These are phyloP conservation scores for Jamesozyma jinghongensis DNA, from an alignment of 805 yeast species.

Conservation along the genomic window DNA sequence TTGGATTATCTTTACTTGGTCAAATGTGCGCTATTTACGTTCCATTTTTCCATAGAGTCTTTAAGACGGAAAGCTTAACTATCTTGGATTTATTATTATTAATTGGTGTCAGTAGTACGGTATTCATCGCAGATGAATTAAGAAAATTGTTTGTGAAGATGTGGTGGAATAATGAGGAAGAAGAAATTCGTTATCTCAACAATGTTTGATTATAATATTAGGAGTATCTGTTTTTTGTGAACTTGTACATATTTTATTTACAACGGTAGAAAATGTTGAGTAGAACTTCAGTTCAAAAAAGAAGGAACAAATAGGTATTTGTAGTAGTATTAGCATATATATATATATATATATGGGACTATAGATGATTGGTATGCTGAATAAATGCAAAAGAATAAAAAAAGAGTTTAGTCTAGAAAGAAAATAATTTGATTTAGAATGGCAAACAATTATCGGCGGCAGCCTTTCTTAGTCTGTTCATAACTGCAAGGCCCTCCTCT, in stretches of 20 bases:
- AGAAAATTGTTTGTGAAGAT: slow-evolving; percentile 43
- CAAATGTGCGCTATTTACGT: slow-evolving; percentile 89
- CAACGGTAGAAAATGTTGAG: no score
- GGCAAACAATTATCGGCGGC: slow-evolving; percentile 9
- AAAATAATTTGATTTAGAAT: neutral
- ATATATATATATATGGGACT: neutral
- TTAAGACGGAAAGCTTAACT: slow-evolving; percentile 86
- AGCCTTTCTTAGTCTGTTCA: slow-evolving; percentile 58
- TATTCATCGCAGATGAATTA: slow-evolving; percentile 76
- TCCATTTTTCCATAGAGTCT: slow-evolving; percentile 84
- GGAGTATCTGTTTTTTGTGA: no score
- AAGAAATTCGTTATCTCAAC: neutral
- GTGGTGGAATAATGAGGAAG: slow-evolving; percentile 1
- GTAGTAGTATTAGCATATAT: slow-evolving; percentile 1
- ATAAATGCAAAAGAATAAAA: no score
- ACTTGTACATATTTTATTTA: neutral
- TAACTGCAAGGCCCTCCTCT: slow-evolving; percentile 84
- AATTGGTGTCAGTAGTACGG: slow-evolving; percentile 59
- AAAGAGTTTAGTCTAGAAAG: neutral
- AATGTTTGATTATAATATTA: no score
- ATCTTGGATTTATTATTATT: slow-evolving; percentile 61
- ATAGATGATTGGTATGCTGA: neutral
- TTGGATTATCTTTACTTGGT: slow-evolving; percentile 77
- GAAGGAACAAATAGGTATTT: no score
- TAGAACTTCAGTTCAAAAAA: no score